Base-by-base conservation (phyloP, 768 basidiomycete species). In the Coprinopsis strossmayeri region DNA sequence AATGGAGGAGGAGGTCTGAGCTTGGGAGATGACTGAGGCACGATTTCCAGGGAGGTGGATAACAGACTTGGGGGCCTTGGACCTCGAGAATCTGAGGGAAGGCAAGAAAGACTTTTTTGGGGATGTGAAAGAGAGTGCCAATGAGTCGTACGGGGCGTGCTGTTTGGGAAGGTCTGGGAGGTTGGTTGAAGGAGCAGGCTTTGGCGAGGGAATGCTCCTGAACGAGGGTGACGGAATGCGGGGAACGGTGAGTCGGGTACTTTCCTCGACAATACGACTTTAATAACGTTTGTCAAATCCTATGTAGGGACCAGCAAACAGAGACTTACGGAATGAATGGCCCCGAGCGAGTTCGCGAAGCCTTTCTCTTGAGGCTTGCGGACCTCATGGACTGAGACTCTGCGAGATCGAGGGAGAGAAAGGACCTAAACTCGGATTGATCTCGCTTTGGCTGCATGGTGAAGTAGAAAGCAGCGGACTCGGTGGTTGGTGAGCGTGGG, bases 371-470 rank as follows among this genome's bases (percentile, higher is more conserved):
- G 34, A 68, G 56, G 51, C 67, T 68, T 38, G 70, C 71, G 2
- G 71, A 64, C 32, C 69, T 64, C 48, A 66, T 59, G 2, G 68
- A 70, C 53, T 69, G 67, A 21, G 71, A 68, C 60, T 81, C 78
- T 32, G 82, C 83, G 3, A 83, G 72, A 61, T 86, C 84, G 47
- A 86, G 74, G 28, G 78, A 84, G 44, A 86, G 74, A 61, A 84
- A 85, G 2, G 84, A 85, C 34, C 77, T 73, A 52, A 62, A 67
- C 51, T 73, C 65, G 38, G 56, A 49, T 2, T 61, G 52, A 57
- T 73, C 69, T 26, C 71, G 67, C 45, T 64, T 66, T 13, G 70
- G 64, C 54, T 71, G 69, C 35, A 76, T 59, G 1, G 76, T 75
- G 49, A 76, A 71, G 58, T 77, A 77, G 57, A 77, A 69, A 10